phyloP scores from a whole-genome alignment of 331 rosid species.

The Ulmus americana region DNA sequence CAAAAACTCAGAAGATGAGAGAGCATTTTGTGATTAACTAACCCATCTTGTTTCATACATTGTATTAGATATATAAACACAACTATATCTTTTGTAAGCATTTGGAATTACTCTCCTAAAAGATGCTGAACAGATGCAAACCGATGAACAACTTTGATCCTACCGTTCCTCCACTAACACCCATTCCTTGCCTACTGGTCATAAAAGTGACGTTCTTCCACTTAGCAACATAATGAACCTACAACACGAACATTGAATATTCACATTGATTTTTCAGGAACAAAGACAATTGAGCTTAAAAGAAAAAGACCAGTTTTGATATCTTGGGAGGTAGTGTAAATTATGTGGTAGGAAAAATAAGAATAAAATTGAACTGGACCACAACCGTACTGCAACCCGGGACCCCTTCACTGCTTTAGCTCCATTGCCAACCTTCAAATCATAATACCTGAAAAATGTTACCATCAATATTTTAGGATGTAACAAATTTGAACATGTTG shows the following conservation, averaged over 20 bases:
- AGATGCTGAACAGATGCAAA: constrained; percentile 2
- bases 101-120: background rate
- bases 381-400: constrained; percentile 96
- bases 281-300: background rate
- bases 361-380: constrained; percentile 44
- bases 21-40: background rate
- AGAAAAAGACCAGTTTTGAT: constrained; percentile 1
- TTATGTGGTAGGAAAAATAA: constrained; percentile 1
- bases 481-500: too few species aligned
- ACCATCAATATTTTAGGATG: constrained; percentile 23
- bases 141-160: constrained; percentile 18
- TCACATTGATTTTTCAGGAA: constrained; percentile 21
- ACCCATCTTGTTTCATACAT: background rate
- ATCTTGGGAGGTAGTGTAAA: background rate
- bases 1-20: background rate
- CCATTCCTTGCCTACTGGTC: constrained; percentile 97
- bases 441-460: constrained; percentile 68
- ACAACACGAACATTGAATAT: constrained; percentile 24
- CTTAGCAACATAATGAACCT: constrained; percentile 95
- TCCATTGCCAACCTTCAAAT: constrained; percentile 86
- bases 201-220: constrained; percentile 88
- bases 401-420: constrained; percentile 81
- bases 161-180: constrained; percentile 98
- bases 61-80: background rate
- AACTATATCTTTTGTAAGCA: too few species aligned